These are phyloP conservation scores for Mycosphaerella arachidis DNA, from an alignment of 2,329 filamentous ascomycete species.

Conservation along the genomic window DNA sequence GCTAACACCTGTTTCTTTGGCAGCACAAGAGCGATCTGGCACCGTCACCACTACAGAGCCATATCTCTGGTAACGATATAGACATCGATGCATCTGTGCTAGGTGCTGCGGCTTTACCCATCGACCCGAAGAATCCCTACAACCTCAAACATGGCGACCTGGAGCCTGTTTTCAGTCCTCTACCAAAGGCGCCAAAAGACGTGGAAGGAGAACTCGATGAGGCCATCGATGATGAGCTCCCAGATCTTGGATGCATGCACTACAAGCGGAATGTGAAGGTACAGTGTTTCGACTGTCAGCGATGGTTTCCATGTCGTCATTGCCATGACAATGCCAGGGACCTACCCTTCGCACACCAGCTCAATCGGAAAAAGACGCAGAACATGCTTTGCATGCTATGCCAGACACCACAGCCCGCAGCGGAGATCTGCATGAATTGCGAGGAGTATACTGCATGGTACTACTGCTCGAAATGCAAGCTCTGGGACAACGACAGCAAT, in stretches of 20 bases:
- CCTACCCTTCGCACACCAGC: conserved; percentile 39
- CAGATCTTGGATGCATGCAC: conserved; percentile 74
- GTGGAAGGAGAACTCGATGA: conserved; percentile 43
- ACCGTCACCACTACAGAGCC: not conserved
- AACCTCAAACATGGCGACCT: conserved; percentile 32
- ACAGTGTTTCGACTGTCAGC: conserved; percentile 82
- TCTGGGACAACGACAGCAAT: conserved; percentile 89
- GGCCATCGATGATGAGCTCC: conserved; percentile 35
- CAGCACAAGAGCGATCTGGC: conserved; percentile 14
- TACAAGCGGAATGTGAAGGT: conserved; percentile 95
- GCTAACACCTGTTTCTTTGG: no score
- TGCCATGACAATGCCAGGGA: conserved; percentile 87
- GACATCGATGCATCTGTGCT: conserved; percentile 9
- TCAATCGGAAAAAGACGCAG: conserved; percentile 78
- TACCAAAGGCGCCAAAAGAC: conserved; percentile 22
- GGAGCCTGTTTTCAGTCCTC: conserved; percentile 32
- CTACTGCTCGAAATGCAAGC: conserved; percentile 89
- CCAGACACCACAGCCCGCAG: conserved; percentile 74
- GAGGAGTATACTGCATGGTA: conserved; percentile 76
- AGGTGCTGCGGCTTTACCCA: conserved; percentile 14
- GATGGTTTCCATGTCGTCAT: conserved; percentile 92
- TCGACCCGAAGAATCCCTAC: conserved; percentile 35
- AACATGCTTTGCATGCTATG: conserved; percentile 99
- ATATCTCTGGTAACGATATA: conserved; percentile 5
- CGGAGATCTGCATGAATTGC: conserved; percentile 73